These are phyloP conservation scores for Colletotrichum musae DNA, from an alignment of 2,329 filamentous ascomycete genomes.

Conservation along the genomic window DNA sequence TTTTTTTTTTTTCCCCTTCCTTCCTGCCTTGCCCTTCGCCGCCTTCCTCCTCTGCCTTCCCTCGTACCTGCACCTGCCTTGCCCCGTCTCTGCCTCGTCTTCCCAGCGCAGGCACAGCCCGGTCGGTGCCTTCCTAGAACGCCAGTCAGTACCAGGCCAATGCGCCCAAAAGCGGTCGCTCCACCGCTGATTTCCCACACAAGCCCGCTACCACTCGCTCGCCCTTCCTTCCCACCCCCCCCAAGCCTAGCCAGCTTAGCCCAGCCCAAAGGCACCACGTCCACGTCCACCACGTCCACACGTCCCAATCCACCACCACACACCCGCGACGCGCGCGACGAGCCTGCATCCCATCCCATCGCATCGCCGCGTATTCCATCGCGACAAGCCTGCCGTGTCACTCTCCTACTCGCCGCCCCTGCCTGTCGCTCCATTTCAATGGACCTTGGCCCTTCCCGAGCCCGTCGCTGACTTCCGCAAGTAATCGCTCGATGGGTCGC, in stretches of 20 bases:
- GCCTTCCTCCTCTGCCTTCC: not conserved
- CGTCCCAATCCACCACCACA: conserved; percentile 49
- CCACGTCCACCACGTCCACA: conserved; percentile 56
- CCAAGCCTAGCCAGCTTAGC: not conserved
- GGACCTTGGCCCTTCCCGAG: conserved; percentile 55
- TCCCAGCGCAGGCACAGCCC: conserved; percentile 12
- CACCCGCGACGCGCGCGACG: conserved; percentile 44
- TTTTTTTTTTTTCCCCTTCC: not conserved
- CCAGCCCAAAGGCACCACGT: conserved; percentile 43
- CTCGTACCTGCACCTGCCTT: not conserved
- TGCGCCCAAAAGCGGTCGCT: conserved; percentile 34
- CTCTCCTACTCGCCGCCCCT: conserved; percentile 46
- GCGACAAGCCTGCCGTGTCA: conserved; percentile 56
- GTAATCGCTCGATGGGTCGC: conserved; percentile 63
- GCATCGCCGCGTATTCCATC: conserved; percentile 6
- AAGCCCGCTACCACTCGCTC: conserved; percentile 33
- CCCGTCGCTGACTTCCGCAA: conserved; percentile 62
- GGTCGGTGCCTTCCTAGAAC: conserved; percentile 6
- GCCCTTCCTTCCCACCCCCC: conserved; percentile 33
- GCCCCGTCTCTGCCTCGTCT: not conserved
- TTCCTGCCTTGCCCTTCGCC: not conserved
- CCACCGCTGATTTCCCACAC: conserved; percentile 38
- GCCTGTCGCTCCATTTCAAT: conserved; percentile 56
- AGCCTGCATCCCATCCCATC: conserved; percentile 23
- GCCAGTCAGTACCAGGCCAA: not conserved